Evolutionary conservation across 345 rosid species (phyloP).

Genomic region (Gynandropsis gynandra): DNA sequence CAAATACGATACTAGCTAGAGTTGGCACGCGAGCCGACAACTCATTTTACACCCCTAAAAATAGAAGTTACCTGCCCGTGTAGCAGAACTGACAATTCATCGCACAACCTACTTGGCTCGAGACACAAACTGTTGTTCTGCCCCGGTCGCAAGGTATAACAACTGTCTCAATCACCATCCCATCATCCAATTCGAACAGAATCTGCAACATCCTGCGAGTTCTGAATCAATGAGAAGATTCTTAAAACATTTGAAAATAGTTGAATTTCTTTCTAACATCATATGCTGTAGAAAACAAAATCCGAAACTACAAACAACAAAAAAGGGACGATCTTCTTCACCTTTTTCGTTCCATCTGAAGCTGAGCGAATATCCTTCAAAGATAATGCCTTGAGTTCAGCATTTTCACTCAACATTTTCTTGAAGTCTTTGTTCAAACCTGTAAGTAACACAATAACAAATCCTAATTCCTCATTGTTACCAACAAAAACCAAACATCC

Average conservation of each 20-base stretch:
- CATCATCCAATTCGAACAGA: conserved; percentile 75
- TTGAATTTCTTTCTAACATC: not conserved
- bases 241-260: conserved; percentile 12
- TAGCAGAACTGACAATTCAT: conserved; percentile 98
- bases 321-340: conserved; percentile 24
- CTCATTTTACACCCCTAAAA: too few relatives aligned
- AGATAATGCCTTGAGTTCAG: conserved; percentile 58
- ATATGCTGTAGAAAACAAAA: not conserved
- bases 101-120: conserved; percentile 93
- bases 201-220: conserved; percentile 87
- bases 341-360: conserved; percentile 89
- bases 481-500: conserved; percentile 1
- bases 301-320: not conserved
- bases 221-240: conserved; percentile 56
- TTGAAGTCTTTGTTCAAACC: conserved; percentile 86
- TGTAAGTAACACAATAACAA: conserved; percentile 13
- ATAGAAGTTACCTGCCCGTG: conserved; percentile 88
- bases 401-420: conserved; percentile 58
- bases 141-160: conserved; percentile 83
- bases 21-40: too few relatives aligned
- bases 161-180: conserved; percentile 71
- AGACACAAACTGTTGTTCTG: conserved; percentile 83
- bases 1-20: too few relatives aligned
- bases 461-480: not conserved
- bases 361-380: conserved; percentile 60